phyloP scores from a whole-genome alignment of 148 eudicot genomes.

The Persicaria maculosa region DNA sequence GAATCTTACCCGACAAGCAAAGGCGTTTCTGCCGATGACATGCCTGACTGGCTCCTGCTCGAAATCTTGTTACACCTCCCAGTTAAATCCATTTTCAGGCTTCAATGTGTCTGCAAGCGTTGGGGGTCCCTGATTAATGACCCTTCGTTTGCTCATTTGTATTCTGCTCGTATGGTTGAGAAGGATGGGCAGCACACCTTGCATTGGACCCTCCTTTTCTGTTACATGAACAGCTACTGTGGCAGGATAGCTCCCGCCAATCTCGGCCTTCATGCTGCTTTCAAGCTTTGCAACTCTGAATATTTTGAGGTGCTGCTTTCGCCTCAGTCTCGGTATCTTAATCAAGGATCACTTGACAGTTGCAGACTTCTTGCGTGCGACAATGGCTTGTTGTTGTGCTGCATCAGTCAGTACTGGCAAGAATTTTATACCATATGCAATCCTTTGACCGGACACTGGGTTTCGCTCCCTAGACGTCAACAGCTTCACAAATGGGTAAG shows the following conservation, averaged over 20 bases:
- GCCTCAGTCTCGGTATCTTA: background rate
- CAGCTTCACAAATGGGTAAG: slow-evolving; percentile 21
- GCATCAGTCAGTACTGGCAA: background rate
- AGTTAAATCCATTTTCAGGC: slow-evolving; percentile 16
- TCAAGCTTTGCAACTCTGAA: slow-evolving; percentile 12
- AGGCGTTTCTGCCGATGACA: background rate
- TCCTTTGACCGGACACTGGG: slow-evolving; percentile 12
- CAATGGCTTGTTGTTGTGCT: slow-evolving; percentile 13
- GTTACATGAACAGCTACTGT: background rate
- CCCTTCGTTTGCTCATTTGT: slow-evolving; percentile 11
- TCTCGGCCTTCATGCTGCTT: slow-evolving; percentile 8
- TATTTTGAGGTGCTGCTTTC: background rate
- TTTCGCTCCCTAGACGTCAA: slow-evolving; percentile 14
- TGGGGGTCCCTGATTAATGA: slow-evolving; percentile 16
- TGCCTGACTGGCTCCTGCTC: slow-evolving; percentile 13
- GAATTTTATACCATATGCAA: slow-evolving; percentile 12
- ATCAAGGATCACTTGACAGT: background rate
- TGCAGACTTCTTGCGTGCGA: slow-evolving; percentile 14
- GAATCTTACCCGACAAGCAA: background rate
- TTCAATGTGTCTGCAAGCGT: slow-evolving; percentile 15
- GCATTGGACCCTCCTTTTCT: slow-evolving; percentile 17
- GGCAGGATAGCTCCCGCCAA: background rate
- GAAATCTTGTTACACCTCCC: slow-evolving; percentile 18
- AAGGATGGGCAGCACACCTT: background rate
- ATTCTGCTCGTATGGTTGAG: background rate